Evolutionary conservation across 2,329 filamentous ascomycete genomes (phyloP).

Genomic region (Aspergillus quadrilineatus): DNA sequence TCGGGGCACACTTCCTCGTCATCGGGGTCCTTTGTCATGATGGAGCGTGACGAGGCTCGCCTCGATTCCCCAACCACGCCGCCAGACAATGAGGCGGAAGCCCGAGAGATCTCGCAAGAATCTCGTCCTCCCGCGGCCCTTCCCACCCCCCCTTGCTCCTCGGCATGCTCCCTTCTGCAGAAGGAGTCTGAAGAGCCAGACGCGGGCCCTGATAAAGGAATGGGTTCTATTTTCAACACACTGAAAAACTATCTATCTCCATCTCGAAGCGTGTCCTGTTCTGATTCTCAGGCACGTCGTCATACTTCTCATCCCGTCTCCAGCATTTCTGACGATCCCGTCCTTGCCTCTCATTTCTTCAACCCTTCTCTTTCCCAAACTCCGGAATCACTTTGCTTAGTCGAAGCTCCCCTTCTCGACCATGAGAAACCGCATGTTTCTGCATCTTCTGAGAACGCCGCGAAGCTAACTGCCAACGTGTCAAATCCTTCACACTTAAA

Average conservation of each 20-base stretch:
- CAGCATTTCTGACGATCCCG: constrained; percentile 62
- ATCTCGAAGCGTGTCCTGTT: constrained; percentile 29
- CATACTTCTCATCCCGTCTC: constrained; percentile 59
- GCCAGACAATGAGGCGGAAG: constrained; percentile 25
- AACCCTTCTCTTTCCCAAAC: constrained; percentile 60
- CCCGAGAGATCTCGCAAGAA: constrained; percentile 30
- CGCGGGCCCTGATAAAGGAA: constrained; percentile 39
- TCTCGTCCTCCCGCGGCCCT: constrained; percentile 35
- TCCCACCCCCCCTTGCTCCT: constrained; percentile 47
- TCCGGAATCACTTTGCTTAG: constrained; percentile 47
- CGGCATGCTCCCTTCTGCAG: constrained; percentile 44
- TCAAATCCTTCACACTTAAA: constrained; percentile 63
- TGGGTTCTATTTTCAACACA: constrained; percentile 44
- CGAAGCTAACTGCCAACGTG: constrained; percentile 79
- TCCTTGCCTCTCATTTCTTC: constrained; percentile 68
- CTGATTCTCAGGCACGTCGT: constrained; percentile 41
- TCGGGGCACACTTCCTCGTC: constrained; percentile 33
- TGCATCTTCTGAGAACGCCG: constrained; percentile 46
- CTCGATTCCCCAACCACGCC: constrained; percentile 29
- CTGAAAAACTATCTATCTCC: constrained; percentile 48
- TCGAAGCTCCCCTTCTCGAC: constrained; percentile 53
- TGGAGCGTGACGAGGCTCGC: constrained; percentile 38
- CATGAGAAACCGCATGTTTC: constrained; percentile 43
- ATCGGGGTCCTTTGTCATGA: constrained; percentile 44
- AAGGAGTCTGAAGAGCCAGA: constrained; percentile 45